Evolutionary conservation across 1,139 yeast genomes (phyloP).

Genomic region (Pichia sp.): DNA sequence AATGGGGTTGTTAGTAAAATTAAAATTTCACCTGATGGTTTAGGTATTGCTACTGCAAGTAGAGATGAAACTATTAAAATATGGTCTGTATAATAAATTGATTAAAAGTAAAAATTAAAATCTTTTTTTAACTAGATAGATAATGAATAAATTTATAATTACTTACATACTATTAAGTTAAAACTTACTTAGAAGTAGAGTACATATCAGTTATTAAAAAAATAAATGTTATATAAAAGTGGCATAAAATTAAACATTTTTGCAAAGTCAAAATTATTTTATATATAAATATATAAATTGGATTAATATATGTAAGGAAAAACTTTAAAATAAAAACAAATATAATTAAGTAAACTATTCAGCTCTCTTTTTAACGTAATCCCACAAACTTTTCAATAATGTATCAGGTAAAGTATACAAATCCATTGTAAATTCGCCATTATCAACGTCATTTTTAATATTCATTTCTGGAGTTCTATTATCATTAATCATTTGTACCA

Average conservation of each 20-base stretch:
- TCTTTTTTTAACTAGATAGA: no score
- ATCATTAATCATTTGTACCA: conserved; percentile 97
- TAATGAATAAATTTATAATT: no score
- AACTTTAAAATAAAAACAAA: background rate
- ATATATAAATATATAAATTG: no score
- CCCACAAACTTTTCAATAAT: conserved; percentile 89
- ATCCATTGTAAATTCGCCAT: conserved; percentile 97
- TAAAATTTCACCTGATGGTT: conserved; percentile 66
- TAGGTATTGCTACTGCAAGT: conserved; percentile 63
- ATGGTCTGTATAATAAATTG: conserved; percentile 41
- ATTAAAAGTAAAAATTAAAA: no score
- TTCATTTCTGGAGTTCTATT: conserved; percentile 94
- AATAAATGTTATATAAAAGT: no score
- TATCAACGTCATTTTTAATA: conserved; percentile 91
- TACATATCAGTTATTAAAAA: no score
- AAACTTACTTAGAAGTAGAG: no score
- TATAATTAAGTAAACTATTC: no score
- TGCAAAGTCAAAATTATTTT: no score
- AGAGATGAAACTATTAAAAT: conserved; percentile 65
- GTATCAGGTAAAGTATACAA: conserved; percentile 90
- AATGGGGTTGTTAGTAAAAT: conserved; percentile 58
- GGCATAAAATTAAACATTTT: no score
- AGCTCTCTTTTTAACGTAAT: conserved; percentile 71
- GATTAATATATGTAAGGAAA: background rate
- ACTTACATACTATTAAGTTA: no score